Evolutionary conservation across 1,284 basidiomycete genomes (phyloP).

Genomic region (Xanthoconium separans): DNA sequence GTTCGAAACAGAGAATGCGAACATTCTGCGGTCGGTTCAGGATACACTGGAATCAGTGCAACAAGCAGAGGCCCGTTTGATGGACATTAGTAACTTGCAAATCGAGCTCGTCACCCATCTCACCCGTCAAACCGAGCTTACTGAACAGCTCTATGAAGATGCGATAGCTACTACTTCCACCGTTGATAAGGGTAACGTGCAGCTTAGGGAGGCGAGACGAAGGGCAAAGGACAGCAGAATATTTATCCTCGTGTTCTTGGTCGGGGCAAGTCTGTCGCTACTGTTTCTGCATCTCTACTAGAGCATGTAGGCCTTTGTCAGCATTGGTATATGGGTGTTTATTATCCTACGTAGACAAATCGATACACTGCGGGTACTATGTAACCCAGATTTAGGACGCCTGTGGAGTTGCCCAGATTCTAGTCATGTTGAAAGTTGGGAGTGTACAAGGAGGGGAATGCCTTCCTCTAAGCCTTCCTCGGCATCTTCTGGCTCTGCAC

Average conservation of each 20-base stretch:
- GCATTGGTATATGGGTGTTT: constrained; percentile 6
- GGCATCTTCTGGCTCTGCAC: constrained; percentile 53
- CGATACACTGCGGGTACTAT: constrained; percentile 3
- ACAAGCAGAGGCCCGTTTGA: constrained; percentile 81
- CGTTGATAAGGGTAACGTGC: constrained; percentile 84
- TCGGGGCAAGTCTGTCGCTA: constrained; percentile 82
- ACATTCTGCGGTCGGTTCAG: constrained; percentile 78
- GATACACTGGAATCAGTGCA: constrained; percentile 84
- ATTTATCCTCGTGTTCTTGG: constrained; percentile 82
- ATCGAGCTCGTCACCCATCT: constrained; percentile 86
- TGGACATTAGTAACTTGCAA: constrained; percentile 90
- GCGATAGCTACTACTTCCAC: constrained; percentile 80
- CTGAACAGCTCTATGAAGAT: constrained; percentile 87
- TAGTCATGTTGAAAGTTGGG: background rate
- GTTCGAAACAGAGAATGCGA: constrained; percentile 88
- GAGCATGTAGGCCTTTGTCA: constrained; percentile 4
- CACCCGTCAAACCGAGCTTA: constrained; percentile 84
- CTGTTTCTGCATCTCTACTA: constrained; percentile 87
- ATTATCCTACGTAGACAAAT: background rate
- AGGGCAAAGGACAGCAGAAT: constrained; percentile 80
- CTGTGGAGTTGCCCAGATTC: background rate
- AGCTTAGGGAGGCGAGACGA: constrained; percentile 80
- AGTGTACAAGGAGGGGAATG: constrained; percentile 50
- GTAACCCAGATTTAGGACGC: background rate
- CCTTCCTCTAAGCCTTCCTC: constrained; percentile 56